A percentile compares a stretch with the other conserved stretches of the same genome.
Evolutionary conservation across 2,329 filamentous ascomycete genomes (phyloP).

Genomic region (Allantophomopsis cytisporea): DNA sequence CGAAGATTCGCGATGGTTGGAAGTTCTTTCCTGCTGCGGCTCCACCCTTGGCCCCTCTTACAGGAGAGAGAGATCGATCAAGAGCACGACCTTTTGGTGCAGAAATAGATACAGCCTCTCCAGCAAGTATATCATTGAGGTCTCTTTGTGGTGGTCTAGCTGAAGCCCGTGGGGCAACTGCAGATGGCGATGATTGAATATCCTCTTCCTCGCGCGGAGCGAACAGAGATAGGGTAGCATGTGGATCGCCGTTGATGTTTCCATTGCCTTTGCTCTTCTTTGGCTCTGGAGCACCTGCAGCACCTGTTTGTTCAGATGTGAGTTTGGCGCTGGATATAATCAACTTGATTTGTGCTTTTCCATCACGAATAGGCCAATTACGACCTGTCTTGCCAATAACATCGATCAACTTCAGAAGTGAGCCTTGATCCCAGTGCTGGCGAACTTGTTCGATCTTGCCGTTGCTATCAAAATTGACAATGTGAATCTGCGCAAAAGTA

Average conservation of each 20-base stretch:
- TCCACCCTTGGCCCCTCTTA: slow-evolving; percentile 35
- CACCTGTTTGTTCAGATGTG: slow-evolving; percentile 14
- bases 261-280: slow-evolving; percentile 34
- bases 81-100: neutral
- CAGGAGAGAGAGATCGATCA: slow-evolving; percentile 10
- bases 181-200: slow-evolving; percentile 30
- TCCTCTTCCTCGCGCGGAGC: slow-evolving; percentile 51
- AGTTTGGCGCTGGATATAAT: slow-evolving; percentile 48
- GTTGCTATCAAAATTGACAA: slow-evolving; percentile 68
- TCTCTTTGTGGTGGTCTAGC: slow-evolving; percentile 57
- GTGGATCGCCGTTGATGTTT: slow-evolving; percentile 45
- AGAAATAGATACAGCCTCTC: slow-evolving; percentile 16
- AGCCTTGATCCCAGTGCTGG: slow-evolving; percentile 89
- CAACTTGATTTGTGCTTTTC: slow-evolving; percentile 68
- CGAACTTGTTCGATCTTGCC: slow-evolving; percentile 79
- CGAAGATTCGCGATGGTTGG: slow-evolving; percentile 49
- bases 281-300: slow-evolving; percentile 22
- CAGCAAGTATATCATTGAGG: slow-evolving; percentile 56
- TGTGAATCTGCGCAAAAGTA: slow-evolving; percentile 50
- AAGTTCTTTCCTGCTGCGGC: slow-evolving; percentile 39
- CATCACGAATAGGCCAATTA: slow-evolving; percentile 91
- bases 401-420: slow-evolving; percentile 83
- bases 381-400: slow-evolving; percentile 81
- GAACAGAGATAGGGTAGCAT: slow-evolving; percentile 65
- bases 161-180: slow-evolving; percentile 49